A percentile compares a stretch with the other conserved stretches of the same genome.
phyloP scores from a whole-genome alignment of 441 rosid species.

The Gossypium schwendimanii region DNA sequence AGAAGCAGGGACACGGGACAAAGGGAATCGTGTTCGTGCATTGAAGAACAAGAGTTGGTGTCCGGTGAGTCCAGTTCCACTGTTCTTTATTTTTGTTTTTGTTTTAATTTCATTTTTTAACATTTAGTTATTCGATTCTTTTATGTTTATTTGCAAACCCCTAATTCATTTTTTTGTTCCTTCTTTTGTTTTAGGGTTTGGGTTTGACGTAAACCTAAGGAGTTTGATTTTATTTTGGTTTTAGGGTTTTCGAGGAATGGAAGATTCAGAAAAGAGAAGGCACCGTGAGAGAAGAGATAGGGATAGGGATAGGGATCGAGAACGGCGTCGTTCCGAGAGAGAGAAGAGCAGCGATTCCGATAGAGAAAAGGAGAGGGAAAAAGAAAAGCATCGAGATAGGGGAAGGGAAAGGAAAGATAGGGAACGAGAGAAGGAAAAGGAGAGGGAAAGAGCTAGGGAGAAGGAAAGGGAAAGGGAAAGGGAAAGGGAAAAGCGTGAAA shows the following conservation, averaged over 20 bases:
- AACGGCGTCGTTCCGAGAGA: constrained; percentile 29
- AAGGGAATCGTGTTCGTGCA: neutral
- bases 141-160: neutral
- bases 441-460: neutral
- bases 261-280: constrained; percentile 34
- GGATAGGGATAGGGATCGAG: constrained; percentile 29
- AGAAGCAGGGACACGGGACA: neutral
- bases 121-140: neutral
- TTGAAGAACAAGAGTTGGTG: neutral
- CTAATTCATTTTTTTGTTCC: neutral
- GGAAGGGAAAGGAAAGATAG: constrained; percentile 21
- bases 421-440: constrained; percentile 25
- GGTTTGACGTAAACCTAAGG: neutral
- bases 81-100: neutral
- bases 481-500: constrained; percentile 15
- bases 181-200: neutral
- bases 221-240: neutral
- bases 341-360: constrained; percentile 38
- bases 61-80: neutral
- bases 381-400: constrained; percentile 20
- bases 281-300: constrained; percentile 37
- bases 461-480: constrained; percentile 12
- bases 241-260: constrained; percentile 12
- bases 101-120: neutral
- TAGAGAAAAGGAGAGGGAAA: constrained; percentile 27